phyloP scores from a whole-genome alignment of 1,139 yeast genomes.

The Protomyces inundatus region DNA sequence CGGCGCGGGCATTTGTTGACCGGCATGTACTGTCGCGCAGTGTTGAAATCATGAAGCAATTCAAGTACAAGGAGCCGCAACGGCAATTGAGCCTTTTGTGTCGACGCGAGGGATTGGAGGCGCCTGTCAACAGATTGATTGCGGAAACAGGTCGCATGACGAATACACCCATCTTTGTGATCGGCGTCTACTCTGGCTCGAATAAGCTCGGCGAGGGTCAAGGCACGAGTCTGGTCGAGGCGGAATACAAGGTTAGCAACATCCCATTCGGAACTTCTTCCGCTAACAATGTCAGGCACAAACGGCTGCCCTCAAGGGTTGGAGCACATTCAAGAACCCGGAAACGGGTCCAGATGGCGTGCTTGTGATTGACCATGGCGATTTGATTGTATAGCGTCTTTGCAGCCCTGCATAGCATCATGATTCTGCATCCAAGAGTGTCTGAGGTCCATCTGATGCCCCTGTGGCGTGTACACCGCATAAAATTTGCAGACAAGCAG shows the following conservation, averaged over 20 bases:
- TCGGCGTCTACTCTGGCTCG: constrained; percentile 82
- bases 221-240: constrained; percentile 87
- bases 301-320: constrained; percentile 81
- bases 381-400: constrained; percentile 36
- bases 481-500: neutral
- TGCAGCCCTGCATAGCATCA: neutral
- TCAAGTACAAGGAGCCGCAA: constrained; percentile 79
- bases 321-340: constrained; percentile 89
- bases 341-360: constrained; percentile 41
- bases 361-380: constrained; percentile 37
- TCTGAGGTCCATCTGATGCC: neutral
- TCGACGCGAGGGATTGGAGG: constrained; percentile 66
- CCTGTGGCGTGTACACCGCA: neutral
- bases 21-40: constrained; percentile 74
- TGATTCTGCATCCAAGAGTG: neutral
- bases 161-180: constrained; percentile 77
- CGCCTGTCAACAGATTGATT: constrained; percentile 73
- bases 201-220: constrained; percentile 90
- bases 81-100: constrained; percentile 76
- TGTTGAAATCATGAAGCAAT: constrained; percentile 64
- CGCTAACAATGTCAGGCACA: constrained; percentile 54
- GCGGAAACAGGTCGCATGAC: constrained; percentile 92
- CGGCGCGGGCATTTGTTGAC: constrained; percentile 59
- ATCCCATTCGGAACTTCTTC: no score
- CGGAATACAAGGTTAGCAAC: constrained; percentile 51